Conservation (phyloP, 169 alveolate genomes). For the Plasmodium falciparum region DNA sequence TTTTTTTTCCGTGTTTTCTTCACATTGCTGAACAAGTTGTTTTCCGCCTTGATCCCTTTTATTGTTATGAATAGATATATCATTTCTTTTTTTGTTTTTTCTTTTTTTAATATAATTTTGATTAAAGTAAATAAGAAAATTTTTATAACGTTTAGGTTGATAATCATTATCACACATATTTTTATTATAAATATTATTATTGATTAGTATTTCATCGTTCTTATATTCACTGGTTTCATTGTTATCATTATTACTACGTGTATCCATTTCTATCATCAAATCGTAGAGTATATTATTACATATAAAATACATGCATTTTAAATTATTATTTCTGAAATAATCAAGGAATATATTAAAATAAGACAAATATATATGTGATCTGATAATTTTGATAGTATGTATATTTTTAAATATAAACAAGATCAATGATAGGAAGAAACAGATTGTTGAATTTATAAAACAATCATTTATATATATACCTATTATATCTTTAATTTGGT, state of each 20-base stretch:
- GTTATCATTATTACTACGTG: background rate
- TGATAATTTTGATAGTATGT: constrained; percentile 28
- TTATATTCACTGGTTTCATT: too few relatives aligned
- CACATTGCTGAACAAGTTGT: too few relatives aligned
- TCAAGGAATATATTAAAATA: constrained; percentile 13
- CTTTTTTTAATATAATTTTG: constrained; percentile 29
- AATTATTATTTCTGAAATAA: constrained; percentile 22
- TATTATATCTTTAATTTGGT: constrained; percentile 12
- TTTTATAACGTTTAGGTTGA: background rate
- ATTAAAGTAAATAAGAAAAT: constrained; percentile 22
- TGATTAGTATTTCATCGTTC: too few relatives aligned
- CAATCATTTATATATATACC: constrained; percentile 52
- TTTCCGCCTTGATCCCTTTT: background rate
- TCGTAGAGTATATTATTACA: constrained; percentile 24
- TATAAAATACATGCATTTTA: constrained; percentile 11
- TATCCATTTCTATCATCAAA: background rate
- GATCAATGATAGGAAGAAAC: constrained; percentile 26
- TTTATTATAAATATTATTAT: background rate
- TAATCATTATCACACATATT: background rate
- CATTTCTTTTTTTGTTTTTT: background rate
- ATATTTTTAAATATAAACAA: constrained; percentile 40
- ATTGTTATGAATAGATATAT: background rate
- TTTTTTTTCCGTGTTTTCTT: too few relatives aligned
- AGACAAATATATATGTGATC: constrained; percentile 30
- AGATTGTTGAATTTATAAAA: constrained; percentile 30